Percentiles rank a stretch among this genome's conserved stretches.
phyloP scores from a whole-genome alignment of 2,329 filamentous ascomycete species.

The Colletotrichum sansevieriae region DNA sequence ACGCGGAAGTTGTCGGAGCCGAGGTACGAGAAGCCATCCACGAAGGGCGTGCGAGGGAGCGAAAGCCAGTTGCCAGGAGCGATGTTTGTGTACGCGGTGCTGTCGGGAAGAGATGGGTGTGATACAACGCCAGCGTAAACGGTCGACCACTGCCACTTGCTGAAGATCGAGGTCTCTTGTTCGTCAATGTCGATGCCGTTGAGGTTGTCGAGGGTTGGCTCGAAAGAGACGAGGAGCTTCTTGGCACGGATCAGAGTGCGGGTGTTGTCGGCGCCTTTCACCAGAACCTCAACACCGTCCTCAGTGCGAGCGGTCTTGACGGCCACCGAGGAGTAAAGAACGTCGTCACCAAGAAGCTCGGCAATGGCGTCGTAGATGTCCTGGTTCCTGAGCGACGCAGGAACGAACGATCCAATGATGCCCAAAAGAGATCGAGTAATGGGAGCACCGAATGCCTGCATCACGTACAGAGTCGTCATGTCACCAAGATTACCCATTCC shows the following conservation, averaged over 20 bases:
- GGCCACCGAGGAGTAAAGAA: constrained; percentile 54
- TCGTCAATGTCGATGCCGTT: constrained; percentile 50
- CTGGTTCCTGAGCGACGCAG: constrained; percentile 53
- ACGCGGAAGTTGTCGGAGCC: constrained; percentile 47
- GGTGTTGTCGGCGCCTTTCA: constrained; percentile 44
- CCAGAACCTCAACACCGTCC: constrained; percentile 48
- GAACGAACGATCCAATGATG: constrained; percentile 48
- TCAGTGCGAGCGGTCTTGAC: constrained; percentile 47
- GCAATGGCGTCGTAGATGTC: constrained; percentile 56
- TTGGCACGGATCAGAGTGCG: constrained; percentile 47
- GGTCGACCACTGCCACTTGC: constrained; percentile 49
- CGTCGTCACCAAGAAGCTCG: constrained; percentile 51
- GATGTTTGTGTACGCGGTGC: constrained; percentile 48
- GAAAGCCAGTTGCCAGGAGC: constrained; percentile 46
- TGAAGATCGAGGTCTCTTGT: constrained; percentile 49
- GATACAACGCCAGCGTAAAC: constrained; percentile 51
- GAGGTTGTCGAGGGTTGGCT: constrained; percentile 50
- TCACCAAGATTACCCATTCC: constrained; percentile 59
- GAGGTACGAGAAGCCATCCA: constrained; percentile 47
- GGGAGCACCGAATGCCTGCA: constrained; percentile 56
- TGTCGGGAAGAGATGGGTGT: constrained; percentile 48
- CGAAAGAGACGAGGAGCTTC: constrained; percentile 52
- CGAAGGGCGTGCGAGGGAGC: constrained; percentile 47
- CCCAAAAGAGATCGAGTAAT: constrained; percentile 52
- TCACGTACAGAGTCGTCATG: constrained; percentile 59